Percentiles rank a stretch among this genome's conserved stretches.
phyloP scores from a whole-genome alignment of 495 filamentous ascomycete genomes.

The Xylaria flabelliformis region DNA sequence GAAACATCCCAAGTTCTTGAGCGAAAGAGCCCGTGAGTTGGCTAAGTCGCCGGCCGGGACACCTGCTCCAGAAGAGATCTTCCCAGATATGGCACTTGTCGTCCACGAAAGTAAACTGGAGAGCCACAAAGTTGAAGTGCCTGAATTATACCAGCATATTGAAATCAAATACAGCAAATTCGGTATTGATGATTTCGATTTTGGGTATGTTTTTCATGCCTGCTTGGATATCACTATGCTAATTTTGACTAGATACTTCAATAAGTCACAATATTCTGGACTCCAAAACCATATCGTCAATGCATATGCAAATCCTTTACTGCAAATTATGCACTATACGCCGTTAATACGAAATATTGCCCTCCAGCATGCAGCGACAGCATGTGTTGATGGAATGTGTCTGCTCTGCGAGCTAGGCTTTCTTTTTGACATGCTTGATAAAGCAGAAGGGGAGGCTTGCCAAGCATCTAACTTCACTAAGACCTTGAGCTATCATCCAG shows the following conservation, averaged over 20 bases:
- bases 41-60: constrained; percentile 59
- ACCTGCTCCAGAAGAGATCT: constrained; percentile 65
- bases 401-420: constrained; percentile 94
- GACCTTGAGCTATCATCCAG: constrained; percentile 78
- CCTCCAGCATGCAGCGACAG: constrained; percentile 84
- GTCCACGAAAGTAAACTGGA: constrained; percentile 64
- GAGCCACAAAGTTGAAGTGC: constrained; percentile 73
- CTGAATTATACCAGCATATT: constrained; percentile 84
- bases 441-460: constrained; percentile 89
- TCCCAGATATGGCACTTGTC: constrained; percentile 49
- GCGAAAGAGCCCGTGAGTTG: constrained; percentile 82
- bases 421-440: constrained; percentile 97
- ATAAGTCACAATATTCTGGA: constrained; percentile 87
- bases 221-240: constrained; percentile 8
- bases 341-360: constrained; percentile 88
- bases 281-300: constrained; percentile 96
- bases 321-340: constrained; percentile 91
- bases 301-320: constrained; percentile 90
- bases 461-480: constrained; percentile 97
- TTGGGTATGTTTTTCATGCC: constrained; percentile 64
- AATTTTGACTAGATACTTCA: constrained; percentile 73
- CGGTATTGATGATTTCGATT: constrained; percentile 97
- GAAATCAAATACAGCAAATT: constrained; percentile 98
- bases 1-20: constrained; percentile 84
- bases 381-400: constrained; percentile 81